Evolutionary conservation across 2,329 filamentous ascomycete species (phyloP), one percentile per base, ranked within the genome.

Genomic region (Blastomyces parvus): DNA sequence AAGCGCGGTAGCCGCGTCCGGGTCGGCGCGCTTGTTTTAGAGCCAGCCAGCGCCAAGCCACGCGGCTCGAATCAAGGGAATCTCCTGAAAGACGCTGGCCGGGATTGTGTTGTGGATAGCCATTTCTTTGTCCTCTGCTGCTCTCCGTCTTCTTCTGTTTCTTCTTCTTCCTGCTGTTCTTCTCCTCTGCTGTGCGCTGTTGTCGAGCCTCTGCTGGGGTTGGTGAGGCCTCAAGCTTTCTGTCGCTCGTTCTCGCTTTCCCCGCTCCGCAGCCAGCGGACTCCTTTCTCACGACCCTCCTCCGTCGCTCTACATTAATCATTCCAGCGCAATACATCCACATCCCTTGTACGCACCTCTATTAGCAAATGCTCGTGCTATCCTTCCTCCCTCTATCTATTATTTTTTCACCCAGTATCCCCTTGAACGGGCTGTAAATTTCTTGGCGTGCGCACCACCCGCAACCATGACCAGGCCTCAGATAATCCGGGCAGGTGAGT

Each of bases 401-500:
- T n/a, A n/a, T n/a, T n/a, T n/a, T n/a, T 58, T 36, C 36, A n/a
- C 33, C 1, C 19, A 53, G 19, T 19, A 8, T 38, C 27, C 30
- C n/a, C 30, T 57, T 36, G 40, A 48, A 48, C 27, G 3, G 55
- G 57, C 60, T 60, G 64, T 60, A 38, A 11, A 4, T 64, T 33
- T n/a, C 25, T 58, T 53, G 48, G 17, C 22, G n/a, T 33, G 46
- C 55, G 33, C 42, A 57, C 59, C 40, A 68, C 66, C 53, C 42
- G 60, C 63, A 62, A 72, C 64, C 17, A 78, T 78, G 76, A 72
- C 76, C 63, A 74, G 76, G 67, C 78, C 78, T 60, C 76, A 77
- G 65, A 77, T 80, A 62, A 73, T 80, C 62, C 74, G 78, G 70
- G 78, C 78, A 64, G 78, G 78, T 80, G 75, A 64, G 44, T 27